Evolutionary conservation across 2,329 filamentous ascomycete genomes (phyloP).

Genomic region (Apiospora kogelbergensis): DNA sequence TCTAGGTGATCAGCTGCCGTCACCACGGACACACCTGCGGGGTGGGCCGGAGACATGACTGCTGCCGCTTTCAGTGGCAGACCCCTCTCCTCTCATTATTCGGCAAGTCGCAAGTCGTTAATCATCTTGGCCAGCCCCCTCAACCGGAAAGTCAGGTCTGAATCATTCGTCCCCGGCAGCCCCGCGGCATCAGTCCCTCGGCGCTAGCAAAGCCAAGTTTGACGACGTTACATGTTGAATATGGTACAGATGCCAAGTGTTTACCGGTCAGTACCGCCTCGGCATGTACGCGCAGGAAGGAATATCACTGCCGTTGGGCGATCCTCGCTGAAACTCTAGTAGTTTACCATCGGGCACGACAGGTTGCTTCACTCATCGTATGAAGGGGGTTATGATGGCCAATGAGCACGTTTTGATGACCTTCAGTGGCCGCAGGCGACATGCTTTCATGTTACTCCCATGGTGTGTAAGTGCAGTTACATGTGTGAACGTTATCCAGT

Average conservation of each 20-base stretch:
- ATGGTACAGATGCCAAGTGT: neutral
- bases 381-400: neutral
- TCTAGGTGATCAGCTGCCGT: neutral
- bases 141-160: too few relatives aligned
- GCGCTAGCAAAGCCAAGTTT: too few relatives aligned
- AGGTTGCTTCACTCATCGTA: too few relatives aligned
- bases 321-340: neutral
- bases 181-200: too few relatives aligned
- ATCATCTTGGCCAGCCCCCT: neutral
- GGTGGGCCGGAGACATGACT: neutral
- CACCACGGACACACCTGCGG: neutral
- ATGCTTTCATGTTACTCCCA: neutral
- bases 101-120: neutral
- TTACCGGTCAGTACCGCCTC: neutral
- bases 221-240: neutral
- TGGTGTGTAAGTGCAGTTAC: too few relatives aligned
- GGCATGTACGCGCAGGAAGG: neutral
- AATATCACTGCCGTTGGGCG: neutral
- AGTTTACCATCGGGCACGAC: neutral
- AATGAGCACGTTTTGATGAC: neutral
- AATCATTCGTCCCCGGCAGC: too few relatives aligned
- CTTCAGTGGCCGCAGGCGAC: neutral
- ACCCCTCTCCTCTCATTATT: neutral
- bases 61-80: neutral
- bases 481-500: too few relatives aligned